phyloP scores from a whole-genome alignment of 2,329 filamentous ascomycete species.

The Fusarium abutilonis region DNA sequence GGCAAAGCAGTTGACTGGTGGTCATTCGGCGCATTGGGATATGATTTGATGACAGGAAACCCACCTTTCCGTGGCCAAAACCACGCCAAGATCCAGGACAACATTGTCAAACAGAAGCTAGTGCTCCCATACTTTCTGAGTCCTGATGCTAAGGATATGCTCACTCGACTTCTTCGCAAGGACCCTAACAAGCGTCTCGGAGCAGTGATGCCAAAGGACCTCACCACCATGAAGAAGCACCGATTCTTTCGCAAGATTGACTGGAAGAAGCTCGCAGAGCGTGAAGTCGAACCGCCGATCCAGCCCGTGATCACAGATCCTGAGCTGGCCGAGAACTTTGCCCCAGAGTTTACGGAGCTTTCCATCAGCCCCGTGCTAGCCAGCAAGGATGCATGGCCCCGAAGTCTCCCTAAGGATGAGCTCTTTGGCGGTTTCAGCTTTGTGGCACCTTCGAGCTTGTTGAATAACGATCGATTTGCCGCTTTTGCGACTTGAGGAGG shows the following conservation, averaged over 20 bases:
- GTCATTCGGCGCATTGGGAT: constrained; percentile 93
- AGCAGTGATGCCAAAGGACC: constrained; percentile 86
- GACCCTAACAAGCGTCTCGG: constrained; percentile 92
- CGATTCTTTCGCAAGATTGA: constrained; percentile 97
- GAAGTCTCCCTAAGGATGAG: constrained; percentile 60
- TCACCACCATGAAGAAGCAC: constrained; percentile 86
- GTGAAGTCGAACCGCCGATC: constrained; percentile 89
- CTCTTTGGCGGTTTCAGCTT: constrained; percentile 73
- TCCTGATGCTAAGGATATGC: constrained; percentile 90
- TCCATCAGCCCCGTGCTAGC: constrained; percentile 77
- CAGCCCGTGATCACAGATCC: constrained; percentile 94
- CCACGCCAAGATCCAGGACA: constrained; percentile 93
- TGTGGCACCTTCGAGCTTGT: constrained; percentile 66
- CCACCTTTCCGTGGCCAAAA: constrained; percentile 93
- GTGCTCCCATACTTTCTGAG: constrained; percentile 89
- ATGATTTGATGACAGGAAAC: constrained; percentile 89
- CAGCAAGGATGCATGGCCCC: constrained; percentile 55
- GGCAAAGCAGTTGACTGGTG: constrained; percentile 98
- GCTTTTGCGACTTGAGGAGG: constrained; percentile 36
- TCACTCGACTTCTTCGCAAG: constrained; percentile 89
- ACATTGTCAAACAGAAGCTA: constrained; percentile 93
- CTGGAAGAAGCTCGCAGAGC: constrained; percentile 85
- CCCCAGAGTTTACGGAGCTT: constrained; percentile 87
- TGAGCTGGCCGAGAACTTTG: constrained; percentile 95
- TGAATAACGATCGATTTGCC: constrained; percentile 60